Conservation (phyloP, 2,329 filamentous ascomycete species). For the Scortechinia acanthostroma region DNA sequence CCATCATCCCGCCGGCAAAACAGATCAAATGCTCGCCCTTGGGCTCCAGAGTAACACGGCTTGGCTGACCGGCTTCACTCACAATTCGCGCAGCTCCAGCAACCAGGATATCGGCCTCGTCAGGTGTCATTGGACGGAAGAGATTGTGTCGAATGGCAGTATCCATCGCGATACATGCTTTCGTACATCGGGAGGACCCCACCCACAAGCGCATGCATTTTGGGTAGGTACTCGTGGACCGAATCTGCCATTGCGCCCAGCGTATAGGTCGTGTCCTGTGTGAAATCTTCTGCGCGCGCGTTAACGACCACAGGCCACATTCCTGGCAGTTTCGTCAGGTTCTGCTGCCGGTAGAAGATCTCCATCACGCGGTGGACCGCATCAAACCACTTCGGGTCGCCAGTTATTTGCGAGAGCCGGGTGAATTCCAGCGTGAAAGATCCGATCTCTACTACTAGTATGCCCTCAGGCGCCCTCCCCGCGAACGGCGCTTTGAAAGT, state of each 20-base stretch:
- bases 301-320: slow-evolving; percentile 34
- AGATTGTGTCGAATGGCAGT: slow-evolving; percentile 46
- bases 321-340: slow-evolving; percentile 30
- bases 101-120: slow-evolving; percentile 11
- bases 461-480: slow-evolving; percentile 15
- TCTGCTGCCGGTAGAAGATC: slow-evolving; percentile 27
- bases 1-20: slow-evolving; percentile 67
- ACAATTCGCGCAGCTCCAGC: background rate
- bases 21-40: slow-evolving; percentile 56
- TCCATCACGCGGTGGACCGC: slow-evolving; percentile 32
- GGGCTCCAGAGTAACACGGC: slow-evolving; percentile 15
- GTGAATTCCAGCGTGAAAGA: slow-evolving; percentile 37
- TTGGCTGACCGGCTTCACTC: slow-evolving; percentile 12
- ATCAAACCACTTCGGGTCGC: slow-evolving; percentile 34
- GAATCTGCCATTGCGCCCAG: slow-evolving; percentile 27
- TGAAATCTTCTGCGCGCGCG: slow-evolving; percentile 40
- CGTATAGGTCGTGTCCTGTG: slow-evolving; percentile 32
- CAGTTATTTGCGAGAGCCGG: slow-evolving; percentile 33
- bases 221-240: slow-evolving; percentile 20
- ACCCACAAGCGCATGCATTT: slow-evolving; percentile 32
- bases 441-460: slow-evolving; percentile 26
- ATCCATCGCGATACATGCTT: slow-evolving; percentile 38
- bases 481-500: too few species aligned
- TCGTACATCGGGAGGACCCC: slow-evolving; percentile 17
- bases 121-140: slow-evolving; percentile 28